A percentile compares a stretch with the other conserved stretches of the same genome.
phyloP scores from a whole-genome alignment of 257 asterid species.

The Fraxinus excelsior region DNA sequence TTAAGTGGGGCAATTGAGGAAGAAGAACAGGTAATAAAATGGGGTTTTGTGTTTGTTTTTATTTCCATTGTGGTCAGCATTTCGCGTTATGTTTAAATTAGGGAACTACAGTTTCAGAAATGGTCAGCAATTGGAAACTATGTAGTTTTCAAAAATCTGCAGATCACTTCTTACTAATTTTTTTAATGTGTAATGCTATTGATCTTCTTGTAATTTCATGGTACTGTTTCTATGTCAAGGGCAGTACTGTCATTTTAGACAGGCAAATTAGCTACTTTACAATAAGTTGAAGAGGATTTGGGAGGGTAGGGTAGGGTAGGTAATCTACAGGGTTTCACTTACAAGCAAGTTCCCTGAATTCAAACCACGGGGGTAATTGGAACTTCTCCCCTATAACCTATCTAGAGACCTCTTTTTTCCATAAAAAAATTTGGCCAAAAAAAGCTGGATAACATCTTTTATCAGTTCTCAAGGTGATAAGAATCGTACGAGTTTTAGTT shows the following conservation, averaged over 20 bases:
- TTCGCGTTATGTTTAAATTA: neutral
- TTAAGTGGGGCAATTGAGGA: constrained; percentile 98
- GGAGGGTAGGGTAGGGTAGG: no score
- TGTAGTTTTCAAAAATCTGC: neutral
- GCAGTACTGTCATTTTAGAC: neutral
- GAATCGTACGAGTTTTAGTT: neutral
- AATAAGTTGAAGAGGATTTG: neutral
- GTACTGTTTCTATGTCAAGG: neutral
- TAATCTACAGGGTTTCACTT: neutral
- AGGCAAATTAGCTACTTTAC: neutral
- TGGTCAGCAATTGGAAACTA: neutral
- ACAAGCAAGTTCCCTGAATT: neutral
- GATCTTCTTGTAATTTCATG: neutral
- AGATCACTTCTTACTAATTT: neutral
- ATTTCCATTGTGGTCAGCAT: neutral
- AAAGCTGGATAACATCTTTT: neutral
- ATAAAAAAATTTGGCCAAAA: neutral
- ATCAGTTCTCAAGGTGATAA: neutral
- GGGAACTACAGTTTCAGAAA: neutral
- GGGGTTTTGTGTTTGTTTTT: constrained; percentile 5
- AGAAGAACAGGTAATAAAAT: constrained; percentile 84
- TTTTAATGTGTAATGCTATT: neutral
- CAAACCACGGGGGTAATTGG: neutral
- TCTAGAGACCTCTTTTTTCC: neutral
- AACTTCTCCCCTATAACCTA: neutral